Evolutionary conservation across 2,329 filamentous ascomycete genomes (phyloP), one percentile per base, ranked within the genome.

Genomic region (Diaporthe caulivora): DNA sequence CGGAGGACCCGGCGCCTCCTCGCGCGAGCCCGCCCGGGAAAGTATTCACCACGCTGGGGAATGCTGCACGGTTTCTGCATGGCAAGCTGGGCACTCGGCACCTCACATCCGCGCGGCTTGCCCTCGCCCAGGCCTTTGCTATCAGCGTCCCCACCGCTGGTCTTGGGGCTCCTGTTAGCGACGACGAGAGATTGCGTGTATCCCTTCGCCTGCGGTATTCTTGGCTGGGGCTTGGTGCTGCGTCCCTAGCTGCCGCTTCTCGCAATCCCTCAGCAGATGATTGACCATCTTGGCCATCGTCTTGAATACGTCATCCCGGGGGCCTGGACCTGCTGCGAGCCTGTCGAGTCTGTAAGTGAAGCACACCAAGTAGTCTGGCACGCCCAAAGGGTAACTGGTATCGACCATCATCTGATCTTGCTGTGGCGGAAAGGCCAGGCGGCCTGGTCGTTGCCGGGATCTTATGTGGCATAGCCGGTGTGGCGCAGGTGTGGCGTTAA

Each of bases 401-500:
- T 65, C 44, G 62, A 65, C 62, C 44, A 51, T 65, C 62, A 65
- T 65, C 44, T 37, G 62, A 65, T 51, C 62, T 18, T 21, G 37
- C 44, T 11, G 29, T 26, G 24, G 44, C 62, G 15, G 18, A 49
- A 29, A 13, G 40, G 44, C 37, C 29, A 65, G 26, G 18, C n/a
- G 44, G 29, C n/a, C 26, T 24, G 60, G 21, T n/a, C 29, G 42
- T 21, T 17, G 6, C 13, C n/a, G 18, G 29, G 69, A 34, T 26
- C 26, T 18, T 18, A 10, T 57, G 71, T 70, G 64, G 71, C 71
- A 29, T 31, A 69, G 65, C 62, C 31, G 4, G 1, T 70, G 71
- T 73, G 71, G 65, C 71, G 34, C 65, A 70, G 65, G 9, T 24
- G 62, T 72, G 62, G 62, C 62, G 62, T 65, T 8, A 7, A 8